These are phyloP conservation scores for Debaryomycetaceae sp. DNA, from an alignment of 1,139 yeast species.

Conservation along the genomic window DNA sequence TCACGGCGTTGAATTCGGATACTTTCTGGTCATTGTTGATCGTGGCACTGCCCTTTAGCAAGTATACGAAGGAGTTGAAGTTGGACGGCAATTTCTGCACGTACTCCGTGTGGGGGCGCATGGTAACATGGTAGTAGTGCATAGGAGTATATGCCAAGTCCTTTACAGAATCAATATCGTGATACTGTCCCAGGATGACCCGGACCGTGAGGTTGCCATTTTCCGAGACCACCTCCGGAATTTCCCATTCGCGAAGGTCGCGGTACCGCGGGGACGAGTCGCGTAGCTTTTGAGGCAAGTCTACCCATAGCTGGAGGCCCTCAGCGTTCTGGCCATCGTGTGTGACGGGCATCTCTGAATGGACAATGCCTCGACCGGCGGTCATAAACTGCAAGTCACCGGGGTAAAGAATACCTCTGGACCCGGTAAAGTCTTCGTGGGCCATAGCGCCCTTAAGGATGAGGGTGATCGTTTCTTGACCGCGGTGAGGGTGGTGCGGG, in stretches of 20 bases:
- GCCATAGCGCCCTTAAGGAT: conserved; percentile 68
- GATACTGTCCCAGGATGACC: conserved; percentile 68
- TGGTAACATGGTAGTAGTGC: conserved; percentile 56
- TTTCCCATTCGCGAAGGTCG: conserved; percentile 61
- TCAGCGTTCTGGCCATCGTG: conserved; percentile 43
- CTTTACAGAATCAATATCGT: conserved; percentile 63
- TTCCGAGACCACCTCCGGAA: conserved; percentile 55
- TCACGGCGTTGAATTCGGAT: conserved; percentile 42
- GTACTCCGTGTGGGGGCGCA: conserved; percentile 61
- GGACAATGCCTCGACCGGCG: conserved; percentile 84
- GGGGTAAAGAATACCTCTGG: conserved; percentile 62
- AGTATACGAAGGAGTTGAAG: conserved; percentile 66
- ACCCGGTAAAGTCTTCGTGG: conserved; percentile 88
- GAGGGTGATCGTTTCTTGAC: conserved; percentile 81
- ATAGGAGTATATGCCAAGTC: conserved; percentile 83
- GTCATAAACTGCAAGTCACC: conserved; percentile 95
- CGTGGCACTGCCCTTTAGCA: conserved; percentile 51
- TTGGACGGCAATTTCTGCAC: conserved; percentile 49
- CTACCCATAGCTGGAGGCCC: conserved; percentile 91
- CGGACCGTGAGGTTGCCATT: conserved; percentile 56
- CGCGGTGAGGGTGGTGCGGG: conserved; percentile 91
- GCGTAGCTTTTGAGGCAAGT: conserved; percentile 63
- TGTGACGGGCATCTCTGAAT: conserved; percentile 76
- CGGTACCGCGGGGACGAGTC: conserved; percentile 69
- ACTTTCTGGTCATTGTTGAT: conserved; percentile 30